These are phyloP conservation scores for Dryadomyces quercivorus DNA, from an alignment of 2,329 filamentous ascomycete genomes.

Conservation along the genomic window DNA sequence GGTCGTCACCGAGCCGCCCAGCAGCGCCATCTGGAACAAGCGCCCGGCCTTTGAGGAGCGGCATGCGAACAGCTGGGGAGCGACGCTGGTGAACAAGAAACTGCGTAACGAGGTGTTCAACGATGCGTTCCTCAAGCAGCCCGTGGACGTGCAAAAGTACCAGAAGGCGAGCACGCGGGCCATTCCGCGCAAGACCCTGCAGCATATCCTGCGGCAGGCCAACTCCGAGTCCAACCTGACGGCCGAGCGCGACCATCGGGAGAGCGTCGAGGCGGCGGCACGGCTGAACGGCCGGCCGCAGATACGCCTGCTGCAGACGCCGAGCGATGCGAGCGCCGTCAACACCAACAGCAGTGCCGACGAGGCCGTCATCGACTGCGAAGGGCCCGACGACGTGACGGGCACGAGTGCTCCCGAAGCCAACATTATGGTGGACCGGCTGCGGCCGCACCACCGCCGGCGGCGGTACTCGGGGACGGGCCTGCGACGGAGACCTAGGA, in stretches of 20 bases:
- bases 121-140: conserved; percentile 78
- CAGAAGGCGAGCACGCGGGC: conserved; percentile 57
- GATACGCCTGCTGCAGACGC: conserved; percentile 4
- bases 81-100: conserved; percentile 79
- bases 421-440: conserved; percentile 36
- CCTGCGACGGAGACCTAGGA: conserved; percentile 58
- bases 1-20: not conserved
- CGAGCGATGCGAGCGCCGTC: conserved; percentile 8
- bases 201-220: conserved; percentile 30
- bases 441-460: conserved; percentile 29
- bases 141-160: conserved; percentile 69
- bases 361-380: conserved; percentile 16
- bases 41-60: conserved; percentile 39
- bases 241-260: conserved; percentile 4
- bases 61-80: conserved; percentile 66
- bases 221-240: conserved; percentile 31
- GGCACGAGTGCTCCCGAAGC: conserved; percentile 55
- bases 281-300: not conserved
- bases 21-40: not conserved
- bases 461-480: conserved; percentile 82
- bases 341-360: not conserved
- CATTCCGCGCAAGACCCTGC: conserved; percentile 41
- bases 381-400: conserved; percentile 40
- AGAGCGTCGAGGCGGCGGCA: not conserved
- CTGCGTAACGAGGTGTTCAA: conserved; percentile 85